Percentiles rank a stretch among this genome's conserved stretches.
These are phyloP conservation scores for Pholiota molesta DNA, from an alignment of 768 basidiomycete species.

Conservation along the genomic window DNA sequence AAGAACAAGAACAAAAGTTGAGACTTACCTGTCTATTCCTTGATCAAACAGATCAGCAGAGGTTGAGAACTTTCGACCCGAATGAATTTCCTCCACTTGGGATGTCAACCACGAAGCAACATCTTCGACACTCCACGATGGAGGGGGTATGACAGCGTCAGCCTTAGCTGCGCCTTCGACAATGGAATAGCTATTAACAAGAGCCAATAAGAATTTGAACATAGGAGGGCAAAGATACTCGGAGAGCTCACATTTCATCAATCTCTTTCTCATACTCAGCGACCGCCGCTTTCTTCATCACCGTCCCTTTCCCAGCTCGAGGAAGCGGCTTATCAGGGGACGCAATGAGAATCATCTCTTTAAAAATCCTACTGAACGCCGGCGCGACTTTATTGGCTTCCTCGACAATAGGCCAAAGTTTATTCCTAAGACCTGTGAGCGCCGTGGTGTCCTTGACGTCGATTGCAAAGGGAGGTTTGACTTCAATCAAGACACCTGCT, in stretches of 20 bases:
- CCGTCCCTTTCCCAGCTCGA: conserved; percentile 52
- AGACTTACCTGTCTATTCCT: conserved; percentile 24
- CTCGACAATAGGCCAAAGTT: conserved; percentile 43
- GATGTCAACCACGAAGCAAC: conserved; percentile 11
- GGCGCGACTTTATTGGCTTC: conserved; percentile 49
- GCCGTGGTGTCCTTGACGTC: conserved; percentile 26
- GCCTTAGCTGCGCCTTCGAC: conserved; percentile 17
- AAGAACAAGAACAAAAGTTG: neutral
- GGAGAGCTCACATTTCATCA: conserved; percentile 39
- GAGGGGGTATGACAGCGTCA: conserved; percentile 13
- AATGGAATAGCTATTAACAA: conserved; percentile 21
- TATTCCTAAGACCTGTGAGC: conserved; percentile 33
- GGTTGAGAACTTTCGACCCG: conserved; percentile 2
- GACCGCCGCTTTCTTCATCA: conserved; percentile 47
- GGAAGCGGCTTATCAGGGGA: conserved; percentile 40
- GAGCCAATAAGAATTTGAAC: neutral
- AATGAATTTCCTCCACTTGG: conserved; percentile 21
- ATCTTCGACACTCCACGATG: conserved; percentile 16
- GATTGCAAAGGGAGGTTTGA: conserved; percentile 26
- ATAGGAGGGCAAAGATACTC: neutral
- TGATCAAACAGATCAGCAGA: conserved; percentile 23
- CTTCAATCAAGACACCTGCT: conserved; percentile 37
- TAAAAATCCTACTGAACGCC: conserved; percentile 47
- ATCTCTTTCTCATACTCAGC: conserved; percentile 47
- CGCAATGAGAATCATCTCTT: conserved; percentile 55